Conservation (phyloP, 2,329 filamentous ascomycete genomes). For the Hypoxylon sp. region DNA sequence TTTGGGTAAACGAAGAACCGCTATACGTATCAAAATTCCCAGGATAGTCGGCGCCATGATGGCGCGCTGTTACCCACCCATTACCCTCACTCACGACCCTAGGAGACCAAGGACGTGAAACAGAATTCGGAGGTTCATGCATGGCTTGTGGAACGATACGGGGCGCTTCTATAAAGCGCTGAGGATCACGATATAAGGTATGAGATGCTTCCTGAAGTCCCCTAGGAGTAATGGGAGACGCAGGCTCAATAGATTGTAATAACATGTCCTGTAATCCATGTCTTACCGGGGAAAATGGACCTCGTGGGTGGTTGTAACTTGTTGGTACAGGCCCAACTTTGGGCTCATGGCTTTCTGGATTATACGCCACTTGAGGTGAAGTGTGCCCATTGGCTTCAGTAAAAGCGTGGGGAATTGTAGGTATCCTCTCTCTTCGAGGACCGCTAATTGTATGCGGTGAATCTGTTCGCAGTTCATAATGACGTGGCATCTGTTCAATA, state of each 20-base stretch:
- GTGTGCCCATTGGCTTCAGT: constrained; percentile 29
- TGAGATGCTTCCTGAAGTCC: constrained; percentile 34
- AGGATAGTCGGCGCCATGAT: constrained; percentile 45
- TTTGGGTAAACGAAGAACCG: constrained; percentile 43
- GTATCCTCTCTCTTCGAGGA: constrained; percentile 22
- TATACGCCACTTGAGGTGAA: constrained; percentile 43
- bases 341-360: constrained; percentile 47
- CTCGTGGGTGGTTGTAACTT: constrained; percentile 34
- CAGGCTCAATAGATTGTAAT: constrained; percentile 52
- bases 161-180: constrained; percentile 41
- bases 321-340: constrained; percentile 51
- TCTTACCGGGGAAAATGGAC: constrained; percentile 48
- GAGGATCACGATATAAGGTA: constrained; percentile 40
- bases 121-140: constrained; percentile 39
- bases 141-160: constrained; percentile 43
- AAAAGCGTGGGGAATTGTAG: constrained; percentile 21
- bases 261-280: constrained; percentile 52
- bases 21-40: constrained; percentile 38
- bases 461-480: constrained; percentile 33
- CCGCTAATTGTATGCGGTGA: constrained; percentile 18
- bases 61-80: constrained; percentile 44
- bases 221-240: constrained; percentile 44
- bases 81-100: constrained; percentile 37
- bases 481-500: constrained; percentile 32
- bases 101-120: constrained; percentile 41